phyloP scores from a whole-genome alignment of 768 basidiomycete species.

The Macrocybe gigantea region DNA sequence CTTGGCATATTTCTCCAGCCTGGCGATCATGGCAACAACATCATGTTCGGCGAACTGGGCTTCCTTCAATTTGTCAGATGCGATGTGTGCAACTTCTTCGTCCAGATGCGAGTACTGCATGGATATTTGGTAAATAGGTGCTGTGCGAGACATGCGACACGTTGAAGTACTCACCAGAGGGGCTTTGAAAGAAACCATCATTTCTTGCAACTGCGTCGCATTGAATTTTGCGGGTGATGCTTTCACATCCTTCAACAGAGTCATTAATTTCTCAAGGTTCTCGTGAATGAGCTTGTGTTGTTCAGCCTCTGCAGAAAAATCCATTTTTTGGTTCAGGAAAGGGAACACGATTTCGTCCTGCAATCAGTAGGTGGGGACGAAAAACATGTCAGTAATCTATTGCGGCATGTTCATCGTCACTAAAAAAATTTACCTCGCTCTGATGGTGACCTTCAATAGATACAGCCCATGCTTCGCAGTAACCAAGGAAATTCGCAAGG shows the following conservation, averaged over 20 bases:
- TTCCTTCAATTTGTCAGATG: slow-evolving; percentile 20
- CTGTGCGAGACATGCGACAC: not conserved
- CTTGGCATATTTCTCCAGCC: slow-evolving; percentile 24
- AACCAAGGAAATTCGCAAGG: slow-evolving; percentile 32
- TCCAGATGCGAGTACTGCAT: slow-evolving; percentile 28
- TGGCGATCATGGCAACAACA: slow-evolving; percentile 17
- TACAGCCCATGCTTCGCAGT: slow-evolving; percentile 30
- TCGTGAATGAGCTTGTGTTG: slow-evolving; percentile 29
- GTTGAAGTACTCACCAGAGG: slow-evolving; percentile 21
- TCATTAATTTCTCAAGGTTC: slow-evolving; percentile 19
- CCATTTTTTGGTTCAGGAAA: slow-evolving; percentile 27
- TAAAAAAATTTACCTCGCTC: slow-evolving; percentile 20
- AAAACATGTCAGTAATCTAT: not conserved
- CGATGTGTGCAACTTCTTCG: slow-evolving; percentile 29
- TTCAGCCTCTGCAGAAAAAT: slow-evolving; percentile 28
- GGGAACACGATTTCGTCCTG: slow-evolving; percentile 29
- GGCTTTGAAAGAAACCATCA: slow-evolving; percentile 21
- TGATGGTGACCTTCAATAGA: slow-evolving; percentile 29
- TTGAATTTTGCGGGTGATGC: slow-evolving; percentile 24
- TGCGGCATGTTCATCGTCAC: not conserved
- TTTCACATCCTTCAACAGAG: slow-evolving; percentile 15
- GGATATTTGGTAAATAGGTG: not conserved
- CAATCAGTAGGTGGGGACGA: not conserved
- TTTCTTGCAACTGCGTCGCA: slow-evolving; percentile 15
- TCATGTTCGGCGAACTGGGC: slow-evolving; percentile 22